Evolutionary conservation across 2,329 filamentous ascomycete genomes (phyloP).

Genomic region (Aspergillus fumigatus): DNA sequence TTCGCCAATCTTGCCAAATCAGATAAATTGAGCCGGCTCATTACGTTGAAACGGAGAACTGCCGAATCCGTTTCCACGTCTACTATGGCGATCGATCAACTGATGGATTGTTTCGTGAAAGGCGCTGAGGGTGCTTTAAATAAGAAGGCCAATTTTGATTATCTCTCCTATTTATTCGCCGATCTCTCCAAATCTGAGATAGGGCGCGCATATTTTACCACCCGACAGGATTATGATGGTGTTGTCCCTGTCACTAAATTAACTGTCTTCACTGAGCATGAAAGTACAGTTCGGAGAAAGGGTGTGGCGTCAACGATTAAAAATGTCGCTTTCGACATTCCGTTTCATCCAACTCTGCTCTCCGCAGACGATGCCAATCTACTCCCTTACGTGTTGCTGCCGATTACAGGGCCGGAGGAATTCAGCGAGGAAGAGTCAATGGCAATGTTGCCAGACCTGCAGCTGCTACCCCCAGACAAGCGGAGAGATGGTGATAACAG

Average conservation of each 20-base stretch:
- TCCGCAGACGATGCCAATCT: constrained; percentile 70
- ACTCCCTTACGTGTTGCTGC: constrained; percentile 81
- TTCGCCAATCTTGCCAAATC: constrained; percentile 87
- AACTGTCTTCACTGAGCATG: constrained; percentile 89
- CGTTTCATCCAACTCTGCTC: constrained; percentile 67
- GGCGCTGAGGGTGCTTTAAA: constrained; percentile 80
- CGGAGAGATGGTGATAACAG: constrained; percentile 69
- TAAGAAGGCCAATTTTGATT: constrained; percentile 80
- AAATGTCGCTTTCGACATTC: constrained; percentile 80
- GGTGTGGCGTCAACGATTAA: constrained; percentile 98
- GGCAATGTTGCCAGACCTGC: constrained; percentile 83
- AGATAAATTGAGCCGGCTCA: constrained; percentile 64
- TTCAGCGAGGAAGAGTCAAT: constrained; percentile 82
- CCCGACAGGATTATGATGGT: constrained; percentile 68
- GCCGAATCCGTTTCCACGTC: constrained; percentile 69
- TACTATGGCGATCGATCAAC: constrained; percentile 74
- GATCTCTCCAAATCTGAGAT: constrained; percentile 80
- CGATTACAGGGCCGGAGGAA: constrained; percentile 82
- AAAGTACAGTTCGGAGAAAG: constrained; percentile 74
- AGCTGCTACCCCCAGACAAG: constrained; percentile 87
- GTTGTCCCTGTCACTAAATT: constrained; percentile 90
- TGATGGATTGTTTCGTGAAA: constrained; percentile 95
- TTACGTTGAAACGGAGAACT: constrained; percentile 62
- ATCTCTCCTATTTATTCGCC: constrained; percentile 89
- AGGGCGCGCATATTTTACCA: constrained; percentile 70